Percentiles rank a stretch among this genome's conserved stretches.
These are phyloP conservation scores for Allium sativum DNA, from an alignment of 106 monocot genomes.

Conservation along the genomic window DNA sequence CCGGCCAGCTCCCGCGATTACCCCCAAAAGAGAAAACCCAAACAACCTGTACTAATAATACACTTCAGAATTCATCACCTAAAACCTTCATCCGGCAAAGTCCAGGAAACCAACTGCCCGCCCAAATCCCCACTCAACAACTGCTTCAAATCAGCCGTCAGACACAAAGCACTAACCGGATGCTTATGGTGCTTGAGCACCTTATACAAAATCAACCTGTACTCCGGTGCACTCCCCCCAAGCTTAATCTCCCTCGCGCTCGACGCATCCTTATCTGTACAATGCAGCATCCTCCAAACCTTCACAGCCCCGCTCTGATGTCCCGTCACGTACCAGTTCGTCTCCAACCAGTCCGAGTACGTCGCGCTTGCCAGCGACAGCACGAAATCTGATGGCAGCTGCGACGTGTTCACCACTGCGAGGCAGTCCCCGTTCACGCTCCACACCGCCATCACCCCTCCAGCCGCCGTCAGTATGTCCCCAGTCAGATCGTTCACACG, in stretches of 20 bases:
- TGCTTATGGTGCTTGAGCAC: slow-evolving; percentile 80
- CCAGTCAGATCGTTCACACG: slow-evolving; percentile 90
- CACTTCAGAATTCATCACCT: slow-evolving; percentile 13
- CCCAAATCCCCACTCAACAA: slow-evolving; percentile 67
- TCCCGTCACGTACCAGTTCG: slow-evolving; percentile 88
- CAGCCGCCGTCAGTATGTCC: slow-evolving; percentile 81
- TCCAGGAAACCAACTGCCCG: slow-evolving; percentile 80
- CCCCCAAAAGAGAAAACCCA: background rate
- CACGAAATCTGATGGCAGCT: slow-evolving; percentile 83
- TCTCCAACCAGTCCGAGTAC: slow-evolving; percentile 82
- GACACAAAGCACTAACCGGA: slow-evolving; percentile 76
- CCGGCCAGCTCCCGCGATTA: slow-evolving; percentile 11
- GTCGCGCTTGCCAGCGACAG: slow-evolving; percentile 49
- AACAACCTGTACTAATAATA: background rate
- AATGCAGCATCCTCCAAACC: slow-evolving; percentile 95
- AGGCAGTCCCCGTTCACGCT: slow-evolving; percentile 95
- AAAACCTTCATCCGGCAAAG: slow-evolving; percentile 55
- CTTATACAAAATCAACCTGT: slow-evolving; percentile 56
- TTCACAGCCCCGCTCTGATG: slow-evolving; percentile 97
- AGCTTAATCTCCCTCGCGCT: slow-evolving; percentile 18
- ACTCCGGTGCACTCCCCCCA: slow-evolving; percentile 38
- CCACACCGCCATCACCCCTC: slow-evolving; percentile 79
- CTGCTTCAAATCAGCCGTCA: slow-evolving; percentile 72
- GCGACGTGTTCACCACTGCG: slow-evolving; percentile 81
- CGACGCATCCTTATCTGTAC: slow-evolving; percentile 21